phyloP scores from a whole-genome alignment of 306 rosid genomes.

The Clitoria ternatea region DNA sequence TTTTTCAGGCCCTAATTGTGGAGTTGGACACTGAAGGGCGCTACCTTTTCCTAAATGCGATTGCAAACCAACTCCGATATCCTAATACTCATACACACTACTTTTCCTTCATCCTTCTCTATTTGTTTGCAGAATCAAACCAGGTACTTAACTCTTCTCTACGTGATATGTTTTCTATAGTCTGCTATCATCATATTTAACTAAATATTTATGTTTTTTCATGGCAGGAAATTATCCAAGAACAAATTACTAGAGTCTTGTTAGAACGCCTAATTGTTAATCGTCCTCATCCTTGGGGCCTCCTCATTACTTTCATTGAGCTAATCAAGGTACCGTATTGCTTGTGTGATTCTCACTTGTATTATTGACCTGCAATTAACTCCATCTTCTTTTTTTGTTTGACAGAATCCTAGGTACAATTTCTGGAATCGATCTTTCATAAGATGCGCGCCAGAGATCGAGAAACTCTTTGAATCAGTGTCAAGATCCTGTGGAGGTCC shows the following conservation, averaged over 20 bases:
- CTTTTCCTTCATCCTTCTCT: conserved; percentile 90
- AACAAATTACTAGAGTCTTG: conserved; percentile 96
- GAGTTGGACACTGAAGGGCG: conserved; percentile 98
- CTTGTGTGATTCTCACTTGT: background rate
- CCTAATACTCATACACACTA: conserved; percentile 97
- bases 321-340: conserved; percentile 62
- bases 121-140: conserved; percentile 85
- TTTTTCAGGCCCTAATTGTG: conserved; percentile 65
- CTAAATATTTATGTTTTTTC: background rate
- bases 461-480: conserved; percentile 92
- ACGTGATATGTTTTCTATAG: background rate
- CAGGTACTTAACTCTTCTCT: too few relatives aligned
- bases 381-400: background rate
- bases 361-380: background rate
- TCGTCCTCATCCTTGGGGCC: conserved; percentile 99
- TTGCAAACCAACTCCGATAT: conserved; percentile 96
- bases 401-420: conserved; percentile 85
- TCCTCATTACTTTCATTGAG: conserved; percentile 93
- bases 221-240: conserved; percentile 89
- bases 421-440: conserved; percentile 93
- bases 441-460: conserved; percentile 96
- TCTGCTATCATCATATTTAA: background rate
- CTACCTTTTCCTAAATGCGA: conserved; percentile 91
- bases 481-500: conserved; percentile 98
- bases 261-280: conserved; percentile 91